These are phyloP conservation scores for Aspergillus udagawae DNA, from an alignment of 2,329 filamentous ascomycete genomes.

Conservation along the genomic window DNA sequence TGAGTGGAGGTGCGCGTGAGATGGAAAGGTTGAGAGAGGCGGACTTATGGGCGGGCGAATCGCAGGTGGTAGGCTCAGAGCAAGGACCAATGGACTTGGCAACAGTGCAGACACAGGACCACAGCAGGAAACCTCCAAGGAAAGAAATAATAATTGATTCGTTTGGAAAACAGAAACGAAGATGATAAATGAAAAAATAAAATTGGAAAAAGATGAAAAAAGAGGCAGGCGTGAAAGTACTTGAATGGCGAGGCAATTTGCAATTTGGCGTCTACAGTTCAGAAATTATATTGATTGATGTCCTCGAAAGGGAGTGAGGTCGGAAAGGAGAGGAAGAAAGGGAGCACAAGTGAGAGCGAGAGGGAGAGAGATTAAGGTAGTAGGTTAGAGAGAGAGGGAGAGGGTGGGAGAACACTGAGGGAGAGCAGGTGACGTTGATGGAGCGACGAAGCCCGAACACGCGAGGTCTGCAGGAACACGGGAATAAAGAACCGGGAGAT, in stretches of 20 bases:
- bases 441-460: slow-evolving; percentile 29
- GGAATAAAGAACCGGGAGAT: slow-evolving; percentile 22
- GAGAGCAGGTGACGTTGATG: slow-evolving; percentile 30
- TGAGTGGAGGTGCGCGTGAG: slow-evolving; percentile 28
- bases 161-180: slow-evolving; percentile 1
- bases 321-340: slow-evolving; percentile 17
- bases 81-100: slow-evolving; percentile 23
- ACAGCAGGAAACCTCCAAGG: slow-evolving; percentile 10
- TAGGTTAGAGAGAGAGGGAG: slow-evolving; percentile 14
- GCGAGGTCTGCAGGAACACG: slow-evolving; percentile 28
- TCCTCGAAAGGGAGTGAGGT: slow-evolving; percentile 13
- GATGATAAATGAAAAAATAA: slow-evolving; percentile 6
- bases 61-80: slow-evolving; percentile 20
- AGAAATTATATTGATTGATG: slow-evolving; percentile 2
- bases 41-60: slow-evolving; percentile 21
- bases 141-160: background rate
- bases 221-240: background rate
- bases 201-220: slow-evolving; percentile 2
- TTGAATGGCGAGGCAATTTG: background rate
- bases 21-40: slow-evolving; percentile 30
- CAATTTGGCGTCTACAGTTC: background rate
- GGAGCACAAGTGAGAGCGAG: slow-evolving; percentile 11
- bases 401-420: background rate
- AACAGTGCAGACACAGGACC: slow-evolving; percentile 27
- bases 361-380: slow-evolving; percentile 16